Base-by-base conservation (phyloP, 169 alveolate species). In the Eimeria acervulina region DNA sequence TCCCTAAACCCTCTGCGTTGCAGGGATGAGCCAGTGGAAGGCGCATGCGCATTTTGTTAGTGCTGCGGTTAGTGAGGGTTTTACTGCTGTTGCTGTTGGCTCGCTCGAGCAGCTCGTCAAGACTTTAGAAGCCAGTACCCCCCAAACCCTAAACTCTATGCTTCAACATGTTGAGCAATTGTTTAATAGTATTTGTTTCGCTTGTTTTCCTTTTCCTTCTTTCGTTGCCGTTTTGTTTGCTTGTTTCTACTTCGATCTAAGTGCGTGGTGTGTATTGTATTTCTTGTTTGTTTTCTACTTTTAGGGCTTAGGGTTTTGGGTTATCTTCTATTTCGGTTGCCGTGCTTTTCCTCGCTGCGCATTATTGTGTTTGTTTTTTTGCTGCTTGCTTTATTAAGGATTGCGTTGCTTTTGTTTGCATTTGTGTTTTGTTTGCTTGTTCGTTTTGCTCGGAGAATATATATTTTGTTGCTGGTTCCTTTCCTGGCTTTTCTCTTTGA, bases 1-100 rank as follows among this genome's bases (percentile, higher is more conserved):
- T 33, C 83, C 83, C 83, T 72, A 72, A 72, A 19, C 83, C 52
- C 31, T 36, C 63, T 78, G 63, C 23, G 63, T 52, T 80, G 52
- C 88, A 90, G 98, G 98, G 88, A 94, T 97, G 44, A 96, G 97
- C 15, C 98, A 98, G 91, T 99, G 99, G 99, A 96, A 97, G 84
- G 97, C 97, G 80, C 98, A 98, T 66, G 97, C 97, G 44, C 98
- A 98, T 97, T 98, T 97, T 95, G 98, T 98, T 88, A 98, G 98
- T 95, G 97, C 97, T 55, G 94, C 98, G 15, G 98, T 98, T 47
- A 97, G 98, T 84, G 99, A 99, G 90, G 99, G 99, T 78, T 96
- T 98, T 47, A 98, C 98, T 36, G 96, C 98, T 42, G 98, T 98
- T 40, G 98, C 98, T 26, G 97, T 96, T 44, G 96, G 97, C 42